Evolutionary conservation across 768 basidiomycete genomes (phyloP).

Genomic region (Collybia sordida): DNA sequence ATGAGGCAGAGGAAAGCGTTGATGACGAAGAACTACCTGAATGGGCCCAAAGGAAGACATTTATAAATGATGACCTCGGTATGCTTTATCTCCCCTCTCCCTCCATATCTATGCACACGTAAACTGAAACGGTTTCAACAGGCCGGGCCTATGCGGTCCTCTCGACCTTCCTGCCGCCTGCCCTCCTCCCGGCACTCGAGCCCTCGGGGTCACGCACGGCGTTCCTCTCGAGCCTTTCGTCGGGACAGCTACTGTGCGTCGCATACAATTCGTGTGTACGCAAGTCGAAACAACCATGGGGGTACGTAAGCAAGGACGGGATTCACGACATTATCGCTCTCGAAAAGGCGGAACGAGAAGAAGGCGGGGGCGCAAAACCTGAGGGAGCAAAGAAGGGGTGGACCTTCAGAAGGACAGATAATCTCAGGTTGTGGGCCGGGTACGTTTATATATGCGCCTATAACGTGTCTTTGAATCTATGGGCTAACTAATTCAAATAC

Average conservation of each 20-base stretch:
- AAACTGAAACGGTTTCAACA: constrained; percentile 24
- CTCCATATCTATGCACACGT: constrained; percentile 1
- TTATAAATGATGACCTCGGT: constrained; percentile 61
- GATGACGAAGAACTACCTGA: constrained; percentile 74
- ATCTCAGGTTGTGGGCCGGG: constrained; percentile 84
- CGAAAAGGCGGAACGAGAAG: constrained; percentile 45
- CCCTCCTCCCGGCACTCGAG: constrained; percentile 41
- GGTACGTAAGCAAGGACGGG: constrained; percentile 73
- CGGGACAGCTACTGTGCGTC: constrained; percentile 77
- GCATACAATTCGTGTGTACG: constrained; percentile 84
- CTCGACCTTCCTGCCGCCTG: constrained; percentile 54
- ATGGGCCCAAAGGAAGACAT: constrained; percentile 70
- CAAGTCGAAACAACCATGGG: constrained; percentile 83
- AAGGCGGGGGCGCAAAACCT: constrained; percentile 28
- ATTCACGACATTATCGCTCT: constrained; percentile 79
- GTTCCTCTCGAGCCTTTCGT: constrained; percentile 60
- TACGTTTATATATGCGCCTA: constrained; percentile 34
- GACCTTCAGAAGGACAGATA: constrained; percentile 87
- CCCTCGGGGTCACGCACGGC: constrained; percentile 32
- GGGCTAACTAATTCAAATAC: constrained; percentile 1
- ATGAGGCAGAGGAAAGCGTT: constrained; percentile 41
- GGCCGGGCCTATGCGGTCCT: constrained; percentile 69
- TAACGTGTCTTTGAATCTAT: not conserved
- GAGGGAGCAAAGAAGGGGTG: constrained; percentile 58
- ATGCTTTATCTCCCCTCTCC: constrained; percentile 5